These are phyloP conservation scores for Candida palmyrensis DNA, from an alignment of 805 yeast species.

Conservation along the genomic window DNA sequence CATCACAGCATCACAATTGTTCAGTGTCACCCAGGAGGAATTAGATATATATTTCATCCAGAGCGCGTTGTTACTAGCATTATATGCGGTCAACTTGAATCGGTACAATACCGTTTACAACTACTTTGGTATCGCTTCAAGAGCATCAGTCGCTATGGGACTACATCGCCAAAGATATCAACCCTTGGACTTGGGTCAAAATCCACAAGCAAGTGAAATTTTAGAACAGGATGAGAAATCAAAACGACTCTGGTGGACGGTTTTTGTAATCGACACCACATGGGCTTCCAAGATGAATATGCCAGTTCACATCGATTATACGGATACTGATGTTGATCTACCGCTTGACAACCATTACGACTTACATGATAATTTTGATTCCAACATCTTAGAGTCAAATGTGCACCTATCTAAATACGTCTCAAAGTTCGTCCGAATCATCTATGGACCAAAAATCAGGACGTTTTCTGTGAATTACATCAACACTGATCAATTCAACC, in stretches of 20 bases:
- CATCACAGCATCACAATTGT: conserved; percentile 26
- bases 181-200: too few relatives aligned
- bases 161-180: conserved; percentile 31
- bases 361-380: conserved; percentile 26
- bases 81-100: conserved; percentile 33
- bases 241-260: conserved; percentile 40
- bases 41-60: conserved; percentile 29
- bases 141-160: conserved; percentile 33
- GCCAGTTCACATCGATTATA: conserved; percentile 37
- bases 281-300: conserved; percentile 36
- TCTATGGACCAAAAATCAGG: conserved; percentile 37
- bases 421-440: conserved; percentile 28
- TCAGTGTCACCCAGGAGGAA: conserved; percentile 27
- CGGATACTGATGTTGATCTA: conserved; percentile 39
- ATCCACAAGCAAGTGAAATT: background rate
- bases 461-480: conserved; percentile 36
- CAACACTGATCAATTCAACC: conserved; percentile 36
- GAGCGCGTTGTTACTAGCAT: conserved; percentile 26
- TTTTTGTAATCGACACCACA: conserved; percentile 32
- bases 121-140: conserved; percentile 34
- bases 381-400: conserved; percentile 26
- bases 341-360: conserved; percentile 29
- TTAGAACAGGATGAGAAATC: conserved; percentile 18
- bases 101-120: conserved; percentile 34
- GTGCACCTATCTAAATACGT: conserved; percentile 36